Conservation (phyloP, 345 rosid genomes). For the Melastoma malabathricum region DNA sequence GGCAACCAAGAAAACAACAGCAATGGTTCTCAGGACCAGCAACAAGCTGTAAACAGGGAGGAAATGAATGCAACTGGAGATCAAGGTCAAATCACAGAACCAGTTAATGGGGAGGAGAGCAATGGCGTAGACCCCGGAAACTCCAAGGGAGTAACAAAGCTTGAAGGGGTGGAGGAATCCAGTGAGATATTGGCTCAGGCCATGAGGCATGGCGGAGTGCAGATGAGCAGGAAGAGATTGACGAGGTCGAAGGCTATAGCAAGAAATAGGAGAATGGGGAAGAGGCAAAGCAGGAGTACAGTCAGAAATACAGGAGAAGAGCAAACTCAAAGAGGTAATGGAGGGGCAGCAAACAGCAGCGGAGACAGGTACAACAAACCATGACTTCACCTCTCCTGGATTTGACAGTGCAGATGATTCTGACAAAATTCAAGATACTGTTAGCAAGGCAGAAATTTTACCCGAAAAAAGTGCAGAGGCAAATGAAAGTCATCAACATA, state of each 20-base stretch:
- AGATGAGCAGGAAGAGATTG: slow-evolving; percentile 12
- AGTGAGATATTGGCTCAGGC: slow-evolving; percentile 2
- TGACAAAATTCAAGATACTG: too few species aligned
- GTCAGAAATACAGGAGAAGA: background rate
- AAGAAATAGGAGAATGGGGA: slow-evolving; percentile 19
- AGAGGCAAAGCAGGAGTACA: slow-evolving; percentile 2
- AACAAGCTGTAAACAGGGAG: background rate
- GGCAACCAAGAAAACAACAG: background rate
- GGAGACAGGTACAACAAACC: slow-evolving; percentile 1
- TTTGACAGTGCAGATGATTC: too few species aligned
- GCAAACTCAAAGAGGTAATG: background rate
- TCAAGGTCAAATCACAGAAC: background rate
- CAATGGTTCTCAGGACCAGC: background rate
- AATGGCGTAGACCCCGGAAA: background rate
- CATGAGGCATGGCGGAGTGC: slow-evolving; percentile 4
- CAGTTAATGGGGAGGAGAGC: background rate
- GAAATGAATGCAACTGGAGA: too few species aligned
- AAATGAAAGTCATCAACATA: slow-evolving; percentile 6
- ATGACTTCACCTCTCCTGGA: too few species aligned
- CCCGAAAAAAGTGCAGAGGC: slow-evolving; percentile 7
- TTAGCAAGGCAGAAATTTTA: too few species aligned
- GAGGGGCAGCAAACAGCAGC: slow-evolving; percentile 3
- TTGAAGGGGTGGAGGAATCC: slow-evolving; percentile 9
- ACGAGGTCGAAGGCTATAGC: slow-evolving; percentile 22
- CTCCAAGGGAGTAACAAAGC: slow-evolving; percentile 4